phyloP scores from a whole-genome alignment of 2,329 filamentous ascomycete species.

The Trichoderma sp. region DNA sequence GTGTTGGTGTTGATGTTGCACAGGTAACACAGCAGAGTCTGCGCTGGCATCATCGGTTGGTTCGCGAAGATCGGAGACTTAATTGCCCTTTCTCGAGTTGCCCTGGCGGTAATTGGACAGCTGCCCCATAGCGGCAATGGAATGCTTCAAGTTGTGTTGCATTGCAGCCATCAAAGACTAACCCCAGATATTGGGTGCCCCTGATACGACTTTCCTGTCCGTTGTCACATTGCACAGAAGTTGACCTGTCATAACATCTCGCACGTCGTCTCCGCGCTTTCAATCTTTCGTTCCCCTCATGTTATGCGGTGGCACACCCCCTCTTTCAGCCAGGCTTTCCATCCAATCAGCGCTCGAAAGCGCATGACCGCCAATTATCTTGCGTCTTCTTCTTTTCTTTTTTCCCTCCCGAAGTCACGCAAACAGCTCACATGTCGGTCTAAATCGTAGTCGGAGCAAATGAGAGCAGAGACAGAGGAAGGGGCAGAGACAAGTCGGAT shows the following conservation, averaged over 20 bases:
- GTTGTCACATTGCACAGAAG: background rate
- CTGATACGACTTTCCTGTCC: conserved; percentile 11
- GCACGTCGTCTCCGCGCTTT: background rate
- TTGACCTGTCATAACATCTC: conserved; percentile 7
- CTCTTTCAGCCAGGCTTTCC: background rate
- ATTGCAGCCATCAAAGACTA: conserved; percentile 11
- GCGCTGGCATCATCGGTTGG: background rate
- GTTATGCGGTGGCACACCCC: background rate
- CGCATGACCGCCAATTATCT: background rate
- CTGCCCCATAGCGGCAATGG: background rate
- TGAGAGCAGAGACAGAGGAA: background rate
- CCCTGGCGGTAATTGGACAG: background rate
- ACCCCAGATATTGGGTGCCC: conserved; percentile 12
- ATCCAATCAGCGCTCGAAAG: background rate
- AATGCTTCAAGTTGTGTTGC: conserved; percentile 2
- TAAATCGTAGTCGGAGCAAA: background rate
- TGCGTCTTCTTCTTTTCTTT: background rate
- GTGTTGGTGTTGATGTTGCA: background rate
- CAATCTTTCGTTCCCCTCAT: background rate
- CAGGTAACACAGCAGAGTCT: background rate
- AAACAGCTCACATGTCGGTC: background rate
- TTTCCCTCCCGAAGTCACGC: background rate
- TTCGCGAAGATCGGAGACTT: background rate
- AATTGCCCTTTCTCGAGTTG: background rate
- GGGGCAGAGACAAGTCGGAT: background rate